Evolutionary conservation across 2,329 filamentous ascomycete species (phyloP).

Genomic region (Ramichloridium luteum): DNA sequence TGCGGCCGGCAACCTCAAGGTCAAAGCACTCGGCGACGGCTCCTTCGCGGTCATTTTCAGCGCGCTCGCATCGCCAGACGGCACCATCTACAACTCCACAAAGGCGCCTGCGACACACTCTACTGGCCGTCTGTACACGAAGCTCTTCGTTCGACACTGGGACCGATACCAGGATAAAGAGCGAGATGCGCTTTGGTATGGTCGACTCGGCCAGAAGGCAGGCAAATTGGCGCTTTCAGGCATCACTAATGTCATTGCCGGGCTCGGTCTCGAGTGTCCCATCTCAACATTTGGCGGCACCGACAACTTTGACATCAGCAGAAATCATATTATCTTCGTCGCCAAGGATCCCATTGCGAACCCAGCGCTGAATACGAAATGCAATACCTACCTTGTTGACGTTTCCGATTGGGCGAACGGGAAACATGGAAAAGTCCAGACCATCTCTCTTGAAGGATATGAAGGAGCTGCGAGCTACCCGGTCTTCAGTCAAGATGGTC

Average conservation of each 20-base stretch:
- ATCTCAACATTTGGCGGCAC: constrained; percentile 67
- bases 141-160: constrained; percentile 43
- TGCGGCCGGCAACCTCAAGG: constrained; percentile 38
- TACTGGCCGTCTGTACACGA: constrained; percentile 38
- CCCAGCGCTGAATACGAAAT: constrained; percentile 65
- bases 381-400: constrained; percentile 64
- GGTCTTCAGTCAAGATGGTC: constrained; percentile 62
- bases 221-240: constrained; percentile 30
- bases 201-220: constrained; percentile 36
- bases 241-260: constrained; percentile 53
- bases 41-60: constrained; percentile 36
- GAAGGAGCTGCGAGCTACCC: constrained; percentile 55
- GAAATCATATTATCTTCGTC: constrained; percentile 56
- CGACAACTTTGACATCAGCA: constrained; percentile 66
- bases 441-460: constrained; percentile 46
- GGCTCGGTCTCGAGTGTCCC: constrained; percentile 49
- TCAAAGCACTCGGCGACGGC: constrained; percentile 26
- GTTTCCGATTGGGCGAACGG: constrained; percentile 48
- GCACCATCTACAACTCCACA: constrained; percentile 46
- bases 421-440: constrained; percentile 39
- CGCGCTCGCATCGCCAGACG: constrained; percentile 55
- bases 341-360: constrained; percentile 61
- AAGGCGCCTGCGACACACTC: constrained; percentile 35
- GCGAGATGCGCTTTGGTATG: constrained; percentile 62
- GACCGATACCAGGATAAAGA: constrained; percentile 51